A percentile compares a stretch with the other conserved stretches of the same genome.
phyloP scores from a whole-genome alignment of 192 early-diverging fungal species.

The Gigaspora rosea region DNA sequence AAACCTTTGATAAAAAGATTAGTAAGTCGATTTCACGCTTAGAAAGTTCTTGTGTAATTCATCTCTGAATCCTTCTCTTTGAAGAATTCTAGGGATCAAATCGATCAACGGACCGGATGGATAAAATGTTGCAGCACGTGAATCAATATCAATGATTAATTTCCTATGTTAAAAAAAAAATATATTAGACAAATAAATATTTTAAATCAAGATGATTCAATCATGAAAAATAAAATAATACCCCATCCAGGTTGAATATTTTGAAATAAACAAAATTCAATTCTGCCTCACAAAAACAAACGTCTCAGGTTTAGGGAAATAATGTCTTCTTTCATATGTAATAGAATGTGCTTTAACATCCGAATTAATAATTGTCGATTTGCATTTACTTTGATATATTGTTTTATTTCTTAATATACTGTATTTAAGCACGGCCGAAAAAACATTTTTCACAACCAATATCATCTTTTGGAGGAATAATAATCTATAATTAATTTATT shows the following conservation, averaged over 20 bases:
- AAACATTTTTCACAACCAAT: neutral
- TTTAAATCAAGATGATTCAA: no score
- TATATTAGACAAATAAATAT: neutral
- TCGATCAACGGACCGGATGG: slow-evolving; percentile 53
- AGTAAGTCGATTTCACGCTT: neutral
- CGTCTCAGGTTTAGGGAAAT: neutral
- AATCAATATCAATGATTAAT: neutral
- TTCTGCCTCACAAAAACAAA: neutral
- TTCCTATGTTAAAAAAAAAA: neutral
- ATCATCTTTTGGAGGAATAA: neutral
- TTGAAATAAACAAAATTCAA: neutral
- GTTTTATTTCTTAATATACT: neutral
- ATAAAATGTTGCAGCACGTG: neutral
- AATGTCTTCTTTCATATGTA: neutral
- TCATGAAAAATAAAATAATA: neutral
- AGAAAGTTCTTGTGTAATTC: neutral
- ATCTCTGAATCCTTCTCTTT: slow-evolving; percentile 34
- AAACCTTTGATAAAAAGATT: neutral
- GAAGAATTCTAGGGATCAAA: slow-evolving; percentile 62
- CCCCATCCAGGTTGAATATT: neutral
- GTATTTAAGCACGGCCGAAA: neutral
- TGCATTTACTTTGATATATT: neutral
- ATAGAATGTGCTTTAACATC: neutral
- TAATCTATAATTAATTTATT: neutral
- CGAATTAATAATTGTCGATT: neutral